Evolutionary conservation across 805 yeast species (phyloP).

Genomic region (Pichia pseudocactophila): DNA sequence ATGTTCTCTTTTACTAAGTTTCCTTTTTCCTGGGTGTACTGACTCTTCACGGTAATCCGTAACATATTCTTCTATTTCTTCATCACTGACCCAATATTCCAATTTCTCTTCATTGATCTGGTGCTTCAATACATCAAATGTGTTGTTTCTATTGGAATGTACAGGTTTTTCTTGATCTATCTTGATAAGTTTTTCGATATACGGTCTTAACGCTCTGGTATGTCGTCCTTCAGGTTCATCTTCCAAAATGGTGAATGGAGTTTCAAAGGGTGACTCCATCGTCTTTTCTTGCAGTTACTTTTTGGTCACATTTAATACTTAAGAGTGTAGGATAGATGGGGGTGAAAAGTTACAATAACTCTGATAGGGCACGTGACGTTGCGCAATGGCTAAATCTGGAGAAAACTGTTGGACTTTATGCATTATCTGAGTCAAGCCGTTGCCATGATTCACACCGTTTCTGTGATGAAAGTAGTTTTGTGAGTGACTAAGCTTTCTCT

Average conservation of each 20-base stretch:
- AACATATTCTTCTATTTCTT: conserved; percentile 3
- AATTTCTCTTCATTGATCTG: conserved; percentile 14
- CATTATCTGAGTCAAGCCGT: too few species aligned
- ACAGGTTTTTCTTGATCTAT: conserved; percentile 5
- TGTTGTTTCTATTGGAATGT: conserved; percentile 9
- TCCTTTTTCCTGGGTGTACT: background rate
- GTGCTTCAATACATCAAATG: conserved; percentile 9
- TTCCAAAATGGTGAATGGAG: background rate
- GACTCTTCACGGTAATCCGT: background rate
- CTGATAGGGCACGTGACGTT: background rate
- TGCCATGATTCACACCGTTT: background rate
- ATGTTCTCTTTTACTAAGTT: background rate
- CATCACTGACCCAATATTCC: conserved; percentile 19
- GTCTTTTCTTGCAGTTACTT: too few species aligned
- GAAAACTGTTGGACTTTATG: too few species aligned
- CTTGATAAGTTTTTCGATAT: conserved; percentile 3
- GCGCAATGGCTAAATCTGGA: background rate
- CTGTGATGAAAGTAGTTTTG: too few species aligned
- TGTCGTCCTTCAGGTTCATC: background rate
- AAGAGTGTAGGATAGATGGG: background rate
- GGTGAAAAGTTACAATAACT: background rate
- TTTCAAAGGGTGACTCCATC: conserved; percentile 7
- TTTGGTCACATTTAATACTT: too few species aligned
- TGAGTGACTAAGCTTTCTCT: too few species aligned
- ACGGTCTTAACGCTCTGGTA: conserved; percentile 5